A percentile compares a stretch with the other conserved stretches of the same genome.
Evolutionary conservation across 2,329 filamentous ascomycete genomes (phyloP).

Genomic region (Claviceps sorghi): DNA sequence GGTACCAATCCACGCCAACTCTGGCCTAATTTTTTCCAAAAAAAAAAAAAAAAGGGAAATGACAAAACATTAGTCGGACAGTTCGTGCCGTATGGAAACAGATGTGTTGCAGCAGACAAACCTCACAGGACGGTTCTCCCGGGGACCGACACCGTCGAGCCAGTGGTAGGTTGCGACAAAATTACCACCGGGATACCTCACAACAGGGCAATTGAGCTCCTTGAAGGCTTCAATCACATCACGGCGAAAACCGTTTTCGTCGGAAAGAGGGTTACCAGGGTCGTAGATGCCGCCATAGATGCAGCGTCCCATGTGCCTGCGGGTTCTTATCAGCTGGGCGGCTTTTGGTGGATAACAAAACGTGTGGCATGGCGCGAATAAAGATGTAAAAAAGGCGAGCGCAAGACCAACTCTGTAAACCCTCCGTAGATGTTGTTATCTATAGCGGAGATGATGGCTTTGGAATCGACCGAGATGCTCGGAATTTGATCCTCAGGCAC

Average conservation of each 20-base stretch:
- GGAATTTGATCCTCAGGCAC: background rate
- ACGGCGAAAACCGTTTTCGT: background rate
- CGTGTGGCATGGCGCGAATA: background rate
- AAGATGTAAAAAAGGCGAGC: too few species aligned
- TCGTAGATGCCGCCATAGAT: background rate
- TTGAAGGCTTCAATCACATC: background rate
- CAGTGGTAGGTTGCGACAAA: constrained; percentile 1
- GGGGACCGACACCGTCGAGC: background rate
- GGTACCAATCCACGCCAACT: background rate
- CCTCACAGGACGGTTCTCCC: background rate
- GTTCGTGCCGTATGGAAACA: background rate
- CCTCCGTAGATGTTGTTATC: background rate
- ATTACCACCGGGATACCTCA: background rate
- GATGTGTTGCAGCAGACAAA: background rate
- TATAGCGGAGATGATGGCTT: background rate
- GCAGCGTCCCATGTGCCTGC: background rate
- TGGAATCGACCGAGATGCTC: background rate
- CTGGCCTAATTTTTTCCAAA: background rate
- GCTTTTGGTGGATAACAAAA: too few species aligned
- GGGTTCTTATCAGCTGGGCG: background rate
- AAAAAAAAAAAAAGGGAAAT: background rate
- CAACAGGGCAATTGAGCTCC: background rate
- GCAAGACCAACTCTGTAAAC: background rate
- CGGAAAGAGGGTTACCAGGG: background rate
- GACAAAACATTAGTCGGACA: background rate